Percentiles rank a stretch among this genome's conserved stretches.
phyloP scores from a whole-genome alignment of 345 rosid species.

The Atalantia buxifolia region DNA sequence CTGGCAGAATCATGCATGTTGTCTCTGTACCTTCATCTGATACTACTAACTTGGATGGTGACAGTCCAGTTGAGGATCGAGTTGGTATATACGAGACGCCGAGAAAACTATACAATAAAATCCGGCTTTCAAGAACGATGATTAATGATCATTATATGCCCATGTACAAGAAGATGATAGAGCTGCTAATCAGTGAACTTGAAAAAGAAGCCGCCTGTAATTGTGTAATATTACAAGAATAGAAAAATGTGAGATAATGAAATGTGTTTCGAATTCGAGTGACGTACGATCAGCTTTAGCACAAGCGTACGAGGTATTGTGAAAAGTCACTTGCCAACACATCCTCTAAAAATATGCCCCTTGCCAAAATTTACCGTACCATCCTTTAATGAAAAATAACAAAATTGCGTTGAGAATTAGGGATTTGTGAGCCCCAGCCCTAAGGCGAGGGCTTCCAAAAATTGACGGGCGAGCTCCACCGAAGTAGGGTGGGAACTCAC shows the following conservation, averaged over 20 bases:
- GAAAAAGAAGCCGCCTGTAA: slow-evolving; percentile 35
- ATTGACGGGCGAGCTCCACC: slow-evolving; percentile 70
- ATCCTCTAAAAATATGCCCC: no score
- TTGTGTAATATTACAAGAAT: slow-evolving; percentile 21
- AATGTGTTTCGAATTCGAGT: neutral
- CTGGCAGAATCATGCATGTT: slow-evolving; percentile 85
- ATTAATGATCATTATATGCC: slow-evolving; percentile 98
- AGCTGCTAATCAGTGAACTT: slow-evolving; percentile 61
- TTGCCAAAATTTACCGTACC: no score
- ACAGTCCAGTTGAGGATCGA: slow-evolving; percentile 26
- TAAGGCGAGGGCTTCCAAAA: slow-evolving; percentile 67
- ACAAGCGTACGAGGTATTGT: neutral
- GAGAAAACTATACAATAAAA: slow-evolving; percentile 84
- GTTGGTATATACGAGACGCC: slow-evolving; percentile 72
- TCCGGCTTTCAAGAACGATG: slow-evolving; percentile 85
- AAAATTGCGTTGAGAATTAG: neutral
- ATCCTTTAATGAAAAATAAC: no score
- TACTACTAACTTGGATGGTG: slow-evolving; percentile 14
- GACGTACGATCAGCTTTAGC: neutral
- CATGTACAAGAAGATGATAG: slow-evolving; percentile 89
- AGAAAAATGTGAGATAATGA: neutral
- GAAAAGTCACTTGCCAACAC: neutral
- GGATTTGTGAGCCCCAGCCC: slow-evolving; percentile 28
- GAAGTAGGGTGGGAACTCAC: slow-evolving; percentile 56
- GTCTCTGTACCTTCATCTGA: slow-evolving; percentile 40